Evolutionary conservation across 78 protist genomes (phyloP).

Genomic region (Dictyostelium intermedium): DNA sequence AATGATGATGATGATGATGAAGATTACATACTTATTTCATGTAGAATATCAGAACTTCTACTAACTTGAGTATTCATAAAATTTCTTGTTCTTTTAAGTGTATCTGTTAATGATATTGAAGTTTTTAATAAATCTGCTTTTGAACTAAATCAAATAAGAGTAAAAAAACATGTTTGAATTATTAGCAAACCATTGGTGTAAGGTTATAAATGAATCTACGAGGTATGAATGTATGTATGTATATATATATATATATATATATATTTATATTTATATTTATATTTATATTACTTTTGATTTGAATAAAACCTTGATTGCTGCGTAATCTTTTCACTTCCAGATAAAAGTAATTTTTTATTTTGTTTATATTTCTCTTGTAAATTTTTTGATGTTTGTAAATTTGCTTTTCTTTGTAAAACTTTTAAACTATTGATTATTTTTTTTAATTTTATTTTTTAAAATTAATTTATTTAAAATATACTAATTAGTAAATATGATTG

Average conservation of each 20-base stretch:
- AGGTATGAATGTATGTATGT: no score
- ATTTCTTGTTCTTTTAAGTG: constrained; percentile 36
- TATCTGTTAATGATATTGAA: constrained; percentile 39
- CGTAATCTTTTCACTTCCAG: constrained; percentile 13
- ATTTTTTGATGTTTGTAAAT: constrained; percentile 32
- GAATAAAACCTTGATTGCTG: constrained; percentile 38
- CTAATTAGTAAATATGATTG: no score
- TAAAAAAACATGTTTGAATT: no score
- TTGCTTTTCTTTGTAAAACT: constrained; percentile 59
- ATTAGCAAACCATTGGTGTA: background rate
- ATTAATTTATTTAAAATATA: no score
- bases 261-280: background rate
- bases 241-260: background rate
- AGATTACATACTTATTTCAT: constrained; percentile 11
- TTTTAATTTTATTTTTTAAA: background rate
- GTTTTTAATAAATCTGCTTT: constrained; percentile 53
- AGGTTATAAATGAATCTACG: no score
- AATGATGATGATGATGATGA: no score
- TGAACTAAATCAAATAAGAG: background rate
- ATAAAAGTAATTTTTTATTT: constrained; percentile 24
- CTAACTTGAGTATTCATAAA: constrained; percentile 53
- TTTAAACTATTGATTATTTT: constrained; percentile 3
- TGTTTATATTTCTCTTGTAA: constrained; percentile 43
- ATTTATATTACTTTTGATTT: background rate
- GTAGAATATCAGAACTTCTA: constrained; percentile 27